phyloP scores from a whole-genome alignment of 139 green algal genomes.

The Chlorella sp. region DNA sequence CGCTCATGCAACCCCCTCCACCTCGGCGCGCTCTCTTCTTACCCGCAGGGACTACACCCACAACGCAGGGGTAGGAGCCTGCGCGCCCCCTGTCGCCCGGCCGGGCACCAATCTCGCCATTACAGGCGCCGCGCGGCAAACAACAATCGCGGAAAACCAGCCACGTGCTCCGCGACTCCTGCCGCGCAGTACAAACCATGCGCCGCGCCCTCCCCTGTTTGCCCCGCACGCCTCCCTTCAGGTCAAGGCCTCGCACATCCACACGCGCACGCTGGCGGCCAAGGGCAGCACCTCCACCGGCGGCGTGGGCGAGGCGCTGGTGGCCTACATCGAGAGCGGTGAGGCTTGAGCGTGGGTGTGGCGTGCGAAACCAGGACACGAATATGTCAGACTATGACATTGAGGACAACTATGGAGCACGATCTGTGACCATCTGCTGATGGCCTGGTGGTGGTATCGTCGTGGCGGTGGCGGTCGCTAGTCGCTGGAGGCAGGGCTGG shows the following conservation, averaged over 20 bases:
- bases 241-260: not conserved
- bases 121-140: not conserved
- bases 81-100: not conserved
- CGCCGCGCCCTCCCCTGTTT: not conserved
- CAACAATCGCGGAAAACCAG: not conserved
- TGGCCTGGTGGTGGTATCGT: no score
- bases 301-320: constrained; percentile 5
- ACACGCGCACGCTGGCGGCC: not conserved
- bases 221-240: not conserved
- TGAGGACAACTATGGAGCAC: no score
- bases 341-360: no score
- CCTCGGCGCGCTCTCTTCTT: no score
- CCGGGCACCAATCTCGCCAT: not conserved
- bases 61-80: not conserved
- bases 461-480: no score
- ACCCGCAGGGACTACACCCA: no score
- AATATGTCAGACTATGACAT: no score
- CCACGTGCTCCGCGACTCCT: not conserved
- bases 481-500: no score
- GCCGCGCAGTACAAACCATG: no score
- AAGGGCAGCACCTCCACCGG: not conserved
- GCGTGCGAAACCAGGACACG: no score
- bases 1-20: no score
- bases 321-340: not conserved
- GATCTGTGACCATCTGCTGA: no score